Evolutionary conservation across 2,329 filamentous ascomycete species (phyloP), one percentile per base, ranked within the genome.

Genomic region (Aureobasidium sp.): DNA sequence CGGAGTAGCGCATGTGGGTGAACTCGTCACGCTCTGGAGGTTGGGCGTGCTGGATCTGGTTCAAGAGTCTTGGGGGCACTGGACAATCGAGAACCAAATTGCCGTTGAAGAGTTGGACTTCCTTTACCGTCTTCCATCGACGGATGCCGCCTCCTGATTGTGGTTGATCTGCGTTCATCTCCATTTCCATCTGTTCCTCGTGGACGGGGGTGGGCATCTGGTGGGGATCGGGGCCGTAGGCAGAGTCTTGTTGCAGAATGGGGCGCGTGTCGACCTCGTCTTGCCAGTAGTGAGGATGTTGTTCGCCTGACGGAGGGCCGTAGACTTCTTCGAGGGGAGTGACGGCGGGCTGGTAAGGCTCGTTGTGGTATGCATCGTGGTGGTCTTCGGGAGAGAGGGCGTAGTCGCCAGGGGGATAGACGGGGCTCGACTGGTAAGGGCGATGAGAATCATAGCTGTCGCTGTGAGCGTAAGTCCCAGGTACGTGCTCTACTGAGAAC

Each of bases 121-220:
- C 89, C 72, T 97, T 98, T 44, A 98, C 91, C 0, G 93, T 98
- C 77, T 97, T 98, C 88, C 89, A 97, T 67, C 93, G 80, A 68
- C 88, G 85, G 60, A 97, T 83, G 4, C 74, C 79, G 53, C 76
- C 79, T 17, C 78, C 74, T 52, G 76, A 74, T 56, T 73, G 73
- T 11, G 71, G 69, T 27, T 71, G 66, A 54, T 75, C 71, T 19
- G 68, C 62, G 56, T 70, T 71, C 40, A 56, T 61, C 53, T 69
- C 66, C 14, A 67, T 32, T 50, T 68, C 66, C 34, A 56, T 52
- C 19, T 62, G 55, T 38, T 75, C 73, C 27, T 74, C 70, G 55
- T 72, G 71, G 25, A 68, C 59, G 59, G 70, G 66, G 40, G 69
- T 63, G 19, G 55, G 62, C 3, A 63, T 57, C 8, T 70, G 62